These are phyloP conservation scores for Didymella glomerata DNA, from an alignment of 2,329 filamentous ascomycete genomes.

Conservation along the genomic window DNA sequence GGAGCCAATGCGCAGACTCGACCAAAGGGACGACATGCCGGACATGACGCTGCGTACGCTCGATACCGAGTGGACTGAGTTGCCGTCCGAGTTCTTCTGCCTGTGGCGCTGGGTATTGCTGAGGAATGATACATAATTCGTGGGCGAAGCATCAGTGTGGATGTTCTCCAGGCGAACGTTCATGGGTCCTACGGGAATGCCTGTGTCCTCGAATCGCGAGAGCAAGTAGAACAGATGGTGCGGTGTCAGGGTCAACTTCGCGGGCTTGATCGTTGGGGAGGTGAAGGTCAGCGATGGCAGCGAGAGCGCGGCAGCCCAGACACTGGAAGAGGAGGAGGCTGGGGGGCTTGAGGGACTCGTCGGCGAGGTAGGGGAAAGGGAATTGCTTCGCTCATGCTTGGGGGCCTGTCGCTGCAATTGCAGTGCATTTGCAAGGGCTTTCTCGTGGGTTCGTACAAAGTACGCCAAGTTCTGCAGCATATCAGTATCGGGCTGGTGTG, in stretches of 20 bases:
- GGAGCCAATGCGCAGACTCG: conserved; percentile 82
- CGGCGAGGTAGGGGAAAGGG: conserved; percentile 51
- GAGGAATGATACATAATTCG: conserved; percentile 96
- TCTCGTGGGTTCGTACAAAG: conserved; percentile 97
- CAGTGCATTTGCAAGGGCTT: conserved; percentile 93
- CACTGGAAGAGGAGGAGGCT: conserved; percentile 69
- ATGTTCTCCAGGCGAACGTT: conserved; percentile 95
- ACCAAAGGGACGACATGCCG: conserved; percentile 93
- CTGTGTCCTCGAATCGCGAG: conserved; percentile 91
- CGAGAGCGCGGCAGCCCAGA: conserved; percentile 84
- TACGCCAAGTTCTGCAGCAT: conserved; percentile 81
- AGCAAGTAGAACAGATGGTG: conserved; percentile 97
- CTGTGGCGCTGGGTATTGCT: conserved; percentile 82
- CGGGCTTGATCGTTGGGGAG: conserved; percentile 84
- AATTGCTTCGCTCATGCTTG: conserved; percentile 67
- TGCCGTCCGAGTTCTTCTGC: conserved; percentile 80
- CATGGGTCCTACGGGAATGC: conserved; percentile 92
- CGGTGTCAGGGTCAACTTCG: conserved; percentile 89
- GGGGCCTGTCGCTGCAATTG: conserved; percentile 79
- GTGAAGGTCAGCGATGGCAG: conserved; percentile 85
- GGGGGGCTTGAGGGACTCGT: conserved; percentile 55
- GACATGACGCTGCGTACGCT: conserved; percentile 98
- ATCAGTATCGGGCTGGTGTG: conserved; percentile 39
- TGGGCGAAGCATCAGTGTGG: conserved; percentile 82
- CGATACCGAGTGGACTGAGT: conserved; percentile 93